Base-by-base conservation (phyloP, 2,329 filamentous ascomycete species). In the Chaetoscypha palmicola region DNA sequence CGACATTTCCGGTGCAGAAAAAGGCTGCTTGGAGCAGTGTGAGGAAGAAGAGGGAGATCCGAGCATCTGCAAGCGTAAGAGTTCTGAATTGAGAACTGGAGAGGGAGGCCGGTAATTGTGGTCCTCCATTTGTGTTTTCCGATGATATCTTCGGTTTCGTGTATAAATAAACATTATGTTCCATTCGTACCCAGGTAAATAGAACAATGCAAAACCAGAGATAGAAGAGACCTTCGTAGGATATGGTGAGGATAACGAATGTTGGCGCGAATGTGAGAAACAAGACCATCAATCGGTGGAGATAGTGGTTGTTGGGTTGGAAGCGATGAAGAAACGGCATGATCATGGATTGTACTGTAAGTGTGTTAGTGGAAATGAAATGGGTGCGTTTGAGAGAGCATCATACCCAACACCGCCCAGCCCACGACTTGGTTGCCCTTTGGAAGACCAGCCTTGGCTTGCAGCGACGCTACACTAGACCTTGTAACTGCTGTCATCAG, bases 191-290 rank as follows among this genome's bases (percentile, higher is more conserved):
- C 92, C 92, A 98, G 43, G 82, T 81, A 40, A 95, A 73, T 4
- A 98, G 69, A 17, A 83, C 86, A 42, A 84, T 70, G 59, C 82
- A 89, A 65, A 96, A 98, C 9, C 83, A 80, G 47, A 96, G 79
- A 65, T 97, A 98, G 64, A 98, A 98, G 2, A 98, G 73, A 0
- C 91, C 91, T 65, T 98, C 92, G 67, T 94, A 98, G 1, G 91
- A 96, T 56, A 97, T 96, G 5, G 90, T 94, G 39, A 98, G 77
- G 58, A 98, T 91, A 60, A 98, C 84, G 65, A 97, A 98, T 1
- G 85, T 84, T 0, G 92, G 92, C 0, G 91, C 85, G 62, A 94
- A 97, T 4, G 90, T 86, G 38, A 98, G 72, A 68, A 97, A 98
- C 42, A 96, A 81, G 55, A 94, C 78, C 53, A 90, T 75, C 3